Evolutionary conservation across 83 land plant genomes (phyloP).

Genomic region (Isoetes engelmannii): DNA sequence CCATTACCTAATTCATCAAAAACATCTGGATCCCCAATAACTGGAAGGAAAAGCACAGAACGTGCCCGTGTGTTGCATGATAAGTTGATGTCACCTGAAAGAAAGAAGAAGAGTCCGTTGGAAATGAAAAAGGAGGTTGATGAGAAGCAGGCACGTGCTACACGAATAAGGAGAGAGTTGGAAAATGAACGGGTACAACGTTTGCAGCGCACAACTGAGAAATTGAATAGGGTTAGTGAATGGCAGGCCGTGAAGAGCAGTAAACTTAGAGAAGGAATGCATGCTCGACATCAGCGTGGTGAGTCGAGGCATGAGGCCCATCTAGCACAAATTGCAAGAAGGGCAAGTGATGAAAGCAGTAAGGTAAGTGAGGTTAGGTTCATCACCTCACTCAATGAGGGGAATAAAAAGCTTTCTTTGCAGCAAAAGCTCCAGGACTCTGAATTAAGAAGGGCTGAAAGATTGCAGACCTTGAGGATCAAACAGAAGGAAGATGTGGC

Average conservation of each 20-base stretch:
- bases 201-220: conserved; percentile 73
- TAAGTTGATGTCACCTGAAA: conserved; percentile 92
- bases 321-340: conserved; percentile 79
- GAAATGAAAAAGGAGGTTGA: conserved; percentile 84
- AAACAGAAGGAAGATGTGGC: conserved; percentile 90
- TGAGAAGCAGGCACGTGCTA: conserved; percentile 87
- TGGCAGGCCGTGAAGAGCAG: conserved; percentile 82
- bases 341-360: conserved; percentile 93
- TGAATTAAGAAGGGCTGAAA: conserved; percentile 84
- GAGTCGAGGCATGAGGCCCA: conserved; percentile 93
- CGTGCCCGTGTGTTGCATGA: conserved; percentile 76
- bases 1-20: conserved; percentile 52
- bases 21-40: conserved; percentile 57
- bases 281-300: conserved; percentile 86
- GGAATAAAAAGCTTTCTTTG: conserved; percentile 72
- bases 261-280: conserved; percentile 71
- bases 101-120: conserved; percentile 67
- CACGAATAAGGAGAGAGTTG: conserved; percentile 67
- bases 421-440: conserved; percentile 90
- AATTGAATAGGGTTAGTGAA: conserved; percentile 78
- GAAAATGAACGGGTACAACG: conserved; percentile 86
- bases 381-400: conserved; percentile 91
- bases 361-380: conserved; percentile 94
- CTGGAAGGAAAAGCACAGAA: conserved; percentile 65
- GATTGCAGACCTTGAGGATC: conserved; percentile 64